Evolutionary conservation across 2,329 filamentous ascomycete genomes (phyloP), one percentile per base, ranked within the genome.

Genomic region (Hymenoscyphus infarciens): DNA sequence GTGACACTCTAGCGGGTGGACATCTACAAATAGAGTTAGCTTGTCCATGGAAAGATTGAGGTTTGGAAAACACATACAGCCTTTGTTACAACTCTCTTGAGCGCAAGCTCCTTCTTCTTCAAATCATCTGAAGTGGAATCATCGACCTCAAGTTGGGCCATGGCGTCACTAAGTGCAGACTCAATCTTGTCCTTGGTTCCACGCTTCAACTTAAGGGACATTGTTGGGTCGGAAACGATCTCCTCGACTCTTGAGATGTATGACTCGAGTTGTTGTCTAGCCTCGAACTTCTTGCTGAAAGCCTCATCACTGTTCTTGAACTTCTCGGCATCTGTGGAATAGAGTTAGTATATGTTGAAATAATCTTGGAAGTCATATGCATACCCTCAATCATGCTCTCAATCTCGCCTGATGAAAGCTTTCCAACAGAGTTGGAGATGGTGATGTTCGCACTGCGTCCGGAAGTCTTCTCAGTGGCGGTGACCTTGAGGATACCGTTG

Each of bases 121-220:
- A 99, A 84, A 77, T 99, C 95, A 73, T 99, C 96, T 66, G 92
- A 90, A 67, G 82, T 81, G 63, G 91, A 91, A 72, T 99, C 96
- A 80, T 94, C 91, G 75, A 99, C 83, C 87, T 99, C 95, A 69
- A 99, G 90, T 81, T 96, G 90, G 69, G 87, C 91, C 95, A 99
- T 98, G 73, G 95, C 95, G 74, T 99, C 95, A 79, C 89, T 94
- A 73, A 99, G 91, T 72, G 92, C 91, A 76, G 90, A 88, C 87
- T 99, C 95, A 71, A 99, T 97, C 90, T 97, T 98, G 82, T 97
- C 93, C 90, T 97, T 97, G 86, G 96, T 93, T 79, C 92, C 92
- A 75, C 94, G 92, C 91, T 98, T 98, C 77, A 99, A 86, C 87
- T 96, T 97, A 76, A 98, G 86, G 68, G 92, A 95, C 82, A 97